These are phyloP conservation scores for Hymenoscyphus salicellus DNA, from an alignment of 2,329 filamentous ascomycete genomes.

Conservation along the genomic window DNA sequence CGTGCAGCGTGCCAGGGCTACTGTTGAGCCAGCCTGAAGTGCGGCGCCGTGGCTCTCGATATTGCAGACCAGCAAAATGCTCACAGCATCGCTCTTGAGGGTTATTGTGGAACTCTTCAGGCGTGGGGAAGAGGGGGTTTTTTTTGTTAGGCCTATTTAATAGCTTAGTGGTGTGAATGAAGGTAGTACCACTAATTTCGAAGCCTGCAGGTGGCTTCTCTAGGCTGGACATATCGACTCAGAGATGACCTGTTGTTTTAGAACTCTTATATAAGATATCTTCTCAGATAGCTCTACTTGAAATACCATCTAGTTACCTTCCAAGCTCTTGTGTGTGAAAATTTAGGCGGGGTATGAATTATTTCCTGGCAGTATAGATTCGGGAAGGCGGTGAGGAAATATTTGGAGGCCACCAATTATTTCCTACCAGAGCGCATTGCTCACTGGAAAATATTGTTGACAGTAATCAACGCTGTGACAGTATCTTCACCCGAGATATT, in stretches of 20 bases:
- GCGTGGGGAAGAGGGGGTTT: background rate
- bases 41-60: background rate
- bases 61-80: no score
- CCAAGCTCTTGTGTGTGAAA: background rate
- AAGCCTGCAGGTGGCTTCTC: background rate
- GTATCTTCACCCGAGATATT: background rate
- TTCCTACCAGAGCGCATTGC: background rate
- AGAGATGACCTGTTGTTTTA: background rate
- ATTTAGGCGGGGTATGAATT: background rate
- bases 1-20: background rate
- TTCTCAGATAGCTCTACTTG: background rate
- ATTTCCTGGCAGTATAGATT: background rate
- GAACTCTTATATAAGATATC: background rate
- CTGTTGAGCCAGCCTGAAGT: background rate
- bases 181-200: background rate
- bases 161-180: background rate
- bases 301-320: background rate
- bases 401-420: background rate
- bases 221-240: background rate
- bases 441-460: background rate
- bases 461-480: background rate
- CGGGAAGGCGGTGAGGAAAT: background rate
- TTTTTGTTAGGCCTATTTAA: background rate
- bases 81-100: no score
- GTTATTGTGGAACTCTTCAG: constrained; percentile 4